These are phyloP conservation scores for Spergularia bocconei DNA, from an alignment of 148 eudicot genomes.

Conservation along the genomic window DNA sequence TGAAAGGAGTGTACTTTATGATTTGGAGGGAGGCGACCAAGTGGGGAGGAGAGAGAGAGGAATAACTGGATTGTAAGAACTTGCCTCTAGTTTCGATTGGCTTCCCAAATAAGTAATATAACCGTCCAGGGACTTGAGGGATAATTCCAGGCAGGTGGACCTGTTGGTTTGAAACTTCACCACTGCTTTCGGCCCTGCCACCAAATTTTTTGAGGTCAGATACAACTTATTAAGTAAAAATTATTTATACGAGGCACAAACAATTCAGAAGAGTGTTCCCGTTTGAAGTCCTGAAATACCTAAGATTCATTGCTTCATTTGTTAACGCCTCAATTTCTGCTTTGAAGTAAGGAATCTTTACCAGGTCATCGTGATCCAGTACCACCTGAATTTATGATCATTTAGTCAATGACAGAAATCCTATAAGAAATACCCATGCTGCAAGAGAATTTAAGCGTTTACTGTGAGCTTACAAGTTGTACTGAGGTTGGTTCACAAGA, in stretches of 20 bases:
- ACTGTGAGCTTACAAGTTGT: neutral
- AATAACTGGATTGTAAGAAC: too few species aligned
- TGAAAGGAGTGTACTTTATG: too few species aligned
- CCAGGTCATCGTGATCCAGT: slow-evolving; percentile 57
- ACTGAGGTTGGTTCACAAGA: neutral
- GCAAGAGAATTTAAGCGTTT: neutral
- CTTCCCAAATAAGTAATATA: slow-evolving; percentile 72
- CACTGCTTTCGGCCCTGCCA: slow-evolving; percentile 37
- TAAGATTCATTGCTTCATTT: slow-evolving; percentile 34
- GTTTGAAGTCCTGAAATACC: slow-evolving; percentile 34
- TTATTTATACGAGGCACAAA: neutral
- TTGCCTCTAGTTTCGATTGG: slow-evolving; percentile 78
- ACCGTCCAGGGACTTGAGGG: slow-evolving; percentile 80
- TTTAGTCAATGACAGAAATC: too few species aligned
- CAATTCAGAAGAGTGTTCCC: neutral
- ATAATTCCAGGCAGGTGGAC: slow-evolving; percentile 45
- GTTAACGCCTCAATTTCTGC: slow-evolving; percentile 36
- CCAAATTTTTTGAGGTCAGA: neutral
- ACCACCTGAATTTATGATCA: slow-evolving; percentile 27
- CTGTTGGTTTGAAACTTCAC: slow-evolving; percentile 67
- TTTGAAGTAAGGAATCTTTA: slow-evolving; percentile 51
- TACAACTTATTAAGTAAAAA: neutral
- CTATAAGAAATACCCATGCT: too few species aligned
- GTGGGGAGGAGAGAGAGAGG: too few species aligned
- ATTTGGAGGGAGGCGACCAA: too few species aligned